A percentile compares a stretch with the other conserved stretches of the same genome.
Conservation (phyloP, 208 protist genomes). For the Trichomonas vaginalis region DNA sequence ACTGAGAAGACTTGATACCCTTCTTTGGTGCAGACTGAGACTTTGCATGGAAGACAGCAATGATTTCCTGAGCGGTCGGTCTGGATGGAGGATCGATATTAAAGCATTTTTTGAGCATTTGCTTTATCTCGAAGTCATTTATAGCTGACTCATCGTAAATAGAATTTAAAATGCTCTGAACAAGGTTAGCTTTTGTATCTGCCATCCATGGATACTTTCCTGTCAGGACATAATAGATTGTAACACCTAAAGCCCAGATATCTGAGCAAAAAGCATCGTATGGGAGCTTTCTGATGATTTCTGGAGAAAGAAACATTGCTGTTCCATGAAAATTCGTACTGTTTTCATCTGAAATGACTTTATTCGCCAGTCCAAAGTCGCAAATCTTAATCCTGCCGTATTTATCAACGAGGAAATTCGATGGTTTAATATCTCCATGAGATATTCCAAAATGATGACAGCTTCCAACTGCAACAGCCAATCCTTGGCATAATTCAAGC, state of each 20-base stretch:
- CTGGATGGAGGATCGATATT: not conserved
- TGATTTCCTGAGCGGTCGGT: not conserved
- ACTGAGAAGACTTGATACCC: not conserved
- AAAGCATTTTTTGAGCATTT: not conserved
- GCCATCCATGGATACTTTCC: not conserved
- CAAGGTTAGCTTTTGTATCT: not conserved
- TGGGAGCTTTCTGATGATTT: not conserved
- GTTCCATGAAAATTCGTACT: not conserved
- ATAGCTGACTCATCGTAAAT: not conserved
- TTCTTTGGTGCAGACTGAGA: not conserved
- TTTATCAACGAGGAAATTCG: not conserved
- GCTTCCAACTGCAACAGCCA: not conserved
- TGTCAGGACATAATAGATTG: not conserved
- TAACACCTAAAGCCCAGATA: not conserved
- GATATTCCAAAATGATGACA: not conserved
- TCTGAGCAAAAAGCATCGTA: not conserved
- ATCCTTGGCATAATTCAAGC: not conserved
- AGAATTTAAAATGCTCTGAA: not conserved
- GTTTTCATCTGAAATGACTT: not conserved
- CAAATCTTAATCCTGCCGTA: not conserved
- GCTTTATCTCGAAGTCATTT: not conserved
- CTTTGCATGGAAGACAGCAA: not conserved
- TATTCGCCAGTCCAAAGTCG: not conserved
- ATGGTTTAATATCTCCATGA: not conserved
- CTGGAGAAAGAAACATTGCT: not conserved